Evolutionary conservation across 768 basidiomycete genomes (phyloP).

Genomic region (Neoboletus magnificus): DNA sequence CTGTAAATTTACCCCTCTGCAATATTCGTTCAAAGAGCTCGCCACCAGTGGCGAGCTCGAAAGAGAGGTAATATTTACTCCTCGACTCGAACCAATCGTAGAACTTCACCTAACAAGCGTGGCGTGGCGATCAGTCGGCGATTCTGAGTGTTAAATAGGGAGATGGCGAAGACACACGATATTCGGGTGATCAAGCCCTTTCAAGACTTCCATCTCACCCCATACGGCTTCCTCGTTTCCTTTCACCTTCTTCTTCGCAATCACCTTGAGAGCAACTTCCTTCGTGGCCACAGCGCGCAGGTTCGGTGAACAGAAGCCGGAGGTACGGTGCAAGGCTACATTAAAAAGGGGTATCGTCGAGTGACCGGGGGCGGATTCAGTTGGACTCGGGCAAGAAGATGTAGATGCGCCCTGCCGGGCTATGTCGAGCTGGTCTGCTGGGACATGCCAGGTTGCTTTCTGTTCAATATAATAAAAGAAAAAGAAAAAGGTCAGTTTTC

Average conservation of each 20-base stretch:
- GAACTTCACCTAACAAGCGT: constrained; percentile 71
- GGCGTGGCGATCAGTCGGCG: neutral
- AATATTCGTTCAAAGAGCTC: constrained; percentile 91
- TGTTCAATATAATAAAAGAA: constrained; percentile 24
- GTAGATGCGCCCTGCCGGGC: constrained; percentile 59
- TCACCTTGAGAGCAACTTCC: constrained; percentile 85
- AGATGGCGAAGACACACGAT: constrained; percentile 52
- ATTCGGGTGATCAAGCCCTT: constrained; percentile 86
- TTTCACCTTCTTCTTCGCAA: constrained; percentile 93
- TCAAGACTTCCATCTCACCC: constrained; percentile 91
- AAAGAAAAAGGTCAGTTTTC: neutral
- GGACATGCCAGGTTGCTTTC: constrained; percentile 78
- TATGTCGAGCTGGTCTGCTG: constrained; percentile 52
- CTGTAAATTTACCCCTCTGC: constrained; percentile 87
- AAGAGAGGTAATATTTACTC: constrained; percentile 92
- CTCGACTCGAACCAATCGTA: constrained; percentile 96
- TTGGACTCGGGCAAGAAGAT: constrained; percentile 22
- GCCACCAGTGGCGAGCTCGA: constrained; percentile 91
- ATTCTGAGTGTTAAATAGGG: neutral
- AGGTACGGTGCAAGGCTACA: constrained; percentile 20
- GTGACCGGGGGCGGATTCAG: constrained; percentile 16
- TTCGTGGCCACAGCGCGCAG: constrained; percentile 43
- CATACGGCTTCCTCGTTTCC: constrained; percentile 86
- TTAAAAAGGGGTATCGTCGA: constrained; percentile 32
- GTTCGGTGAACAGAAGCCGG: constrained; percentile 23